Percentiles rank a stretch among this genome's conserved stretches.
Evolutionary conservation across 176 grass and related monocot genomes (phyloP).

Genomic region (Oryza coarctata): DNA sequence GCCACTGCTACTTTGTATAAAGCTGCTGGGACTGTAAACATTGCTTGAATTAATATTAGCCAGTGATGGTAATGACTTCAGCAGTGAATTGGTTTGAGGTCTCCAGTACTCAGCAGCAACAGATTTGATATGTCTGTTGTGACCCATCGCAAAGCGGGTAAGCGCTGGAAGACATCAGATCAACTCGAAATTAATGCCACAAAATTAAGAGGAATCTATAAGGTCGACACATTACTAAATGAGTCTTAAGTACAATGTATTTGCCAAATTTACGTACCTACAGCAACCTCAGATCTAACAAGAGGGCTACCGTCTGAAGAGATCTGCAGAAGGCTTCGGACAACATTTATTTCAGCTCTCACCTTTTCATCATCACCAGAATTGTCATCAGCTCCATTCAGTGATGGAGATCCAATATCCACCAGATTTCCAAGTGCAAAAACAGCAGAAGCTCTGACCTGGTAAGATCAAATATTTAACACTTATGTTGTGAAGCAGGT

Average conservation of each 20-base stretch:
- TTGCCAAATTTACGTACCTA: constrained; percentile 57
- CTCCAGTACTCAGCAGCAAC: constrained; percentile 84
- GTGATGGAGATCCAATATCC: constrained; percentile 63
- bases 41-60: constrained; percentile 69
- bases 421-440: constrained; percentile 91
- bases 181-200: constrained; percentile 33
- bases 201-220: constrained; percentile 18
- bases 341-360: constrained; percentile 78
- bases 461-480: constrained; percentile 48
- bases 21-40: constrained; percentile 50
- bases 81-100: constrained; percentile 69
- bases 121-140: constrained; percentile 91
- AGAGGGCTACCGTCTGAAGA: constrained; percentile 87
- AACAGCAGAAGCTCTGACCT: constrained; percentile 97
- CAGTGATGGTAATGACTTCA: constrained; percentile 78
- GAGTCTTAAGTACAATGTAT: constrained; percentile 8
- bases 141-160: constrained; percentile 79
- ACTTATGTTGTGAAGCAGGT: constrained; percentile 9
- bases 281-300: constrained; percentile 86
- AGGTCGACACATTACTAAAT: background rate
- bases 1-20: constrained; percentile 47
- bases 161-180: constrained; percentile 64
- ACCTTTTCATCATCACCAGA: constrained; percentile 89
- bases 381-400: constrained; percentile 61
- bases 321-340: constrained; percentile 75